Evolutionary conservation across 176 grass and related monocot genomes (phyloP).

Genomic region (Areca catechu): DNA sequence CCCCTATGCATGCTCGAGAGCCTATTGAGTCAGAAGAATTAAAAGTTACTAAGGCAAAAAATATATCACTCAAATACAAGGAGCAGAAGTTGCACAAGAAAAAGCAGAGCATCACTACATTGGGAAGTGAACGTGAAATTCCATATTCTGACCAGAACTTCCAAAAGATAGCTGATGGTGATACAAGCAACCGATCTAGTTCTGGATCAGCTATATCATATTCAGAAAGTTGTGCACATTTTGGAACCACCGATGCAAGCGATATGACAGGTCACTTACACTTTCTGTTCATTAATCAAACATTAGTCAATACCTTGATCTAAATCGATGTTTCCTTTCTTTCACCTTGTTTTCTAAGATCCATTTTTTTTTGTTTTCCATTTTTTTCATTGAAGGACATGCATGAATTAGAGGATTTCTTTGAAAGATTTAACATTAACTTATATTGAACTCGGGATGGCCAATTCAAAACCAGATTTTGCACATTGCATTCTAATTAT

Average conservation of each 20-base stretch:
- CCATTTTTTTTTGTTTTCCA: no score
- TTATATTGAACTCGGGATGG: no score
- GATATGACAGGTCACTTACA: constrained; percentile 26
- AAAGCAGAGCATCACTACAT: constrained; percentile 11
- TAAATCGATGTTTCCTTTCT: no score
- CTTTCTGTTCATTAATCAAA: no score
- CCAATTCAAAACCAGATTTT: no score
- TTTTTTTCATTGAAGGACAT: no score
- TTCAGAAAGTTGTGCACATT: constrained; percentile 27
- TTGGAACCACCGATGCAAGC: constrained; percentile 20
- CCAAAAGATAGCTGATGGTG: constrained; percentile 25
- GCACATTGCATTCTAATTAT: no score
- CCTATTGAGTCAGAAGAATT: constrained; percentile 18
- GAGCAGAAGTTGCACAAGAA: constrained; percentile 27
- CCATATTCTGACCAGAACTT: constrained; percentile 23
- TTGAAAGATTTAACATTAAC: no score
- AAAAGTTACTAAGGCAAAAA: constrained; percentile 28
- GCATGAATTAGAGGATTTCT: no score
- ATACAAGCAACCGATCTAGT: constrained; percentile 30
- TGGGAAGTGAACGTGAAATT: constrained; percentile 6
- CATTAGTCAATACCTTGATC: no score
- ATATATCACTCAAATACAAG: constrained; percentile 18
- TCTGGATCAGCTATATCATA: constrained; percentile 31
- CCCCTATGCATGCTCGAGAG: constrained; percentile 29
- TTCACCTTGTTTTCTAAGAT: no score